Percentiles rank a stretch among this genome's conserved stretches.
phyloP scores from a whole-genome alignment of 345 rosid genomes.

The Eucalyptus regnans region DNA sequence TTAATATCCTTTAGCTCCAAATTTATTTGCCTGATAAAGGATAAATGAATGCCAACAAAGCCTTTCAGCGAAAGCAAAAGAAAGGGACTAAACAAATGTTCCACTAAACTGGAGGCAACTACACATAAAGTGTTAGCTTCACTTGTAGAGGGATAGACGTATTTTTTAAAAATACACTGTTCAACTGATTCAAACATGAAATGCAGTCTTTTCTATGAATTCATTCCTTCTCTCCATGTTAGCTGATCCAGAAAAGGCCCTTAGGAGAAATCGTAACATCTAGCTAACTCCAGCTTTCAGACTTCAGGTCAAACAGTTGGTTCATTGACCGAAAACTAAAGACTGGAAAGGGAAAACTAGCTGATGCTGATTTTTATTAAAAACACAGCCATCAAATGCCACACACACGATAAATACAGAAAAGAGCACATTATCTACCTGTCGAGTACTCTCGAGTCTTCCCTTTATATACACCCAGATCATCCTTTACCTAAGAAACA shows the following conservation, averaged over 20 bases:
- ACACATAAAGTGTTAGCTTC: not conserved
- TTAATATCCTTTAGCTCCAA: not conserved
- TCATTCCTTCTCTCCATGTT: too few relatives aligned
- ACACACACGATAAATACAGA: not conserved
- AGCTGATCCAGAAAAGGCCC: too few relatives aligned
- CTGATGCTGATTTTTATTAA: too few relatives aligned
- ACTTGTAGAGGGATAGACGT: not conserved
- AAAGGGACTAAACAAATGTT: not conserved
- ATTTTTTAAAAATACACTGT: too few relatives aligned
- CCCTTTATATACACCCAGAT: slow-evolving; percentile 35
- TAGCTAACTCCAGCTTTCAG: too few relatives aligned
- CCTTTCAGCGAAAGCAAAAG: not conserved
- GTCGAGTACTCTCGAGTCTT: slow-evolving; percentile 77
- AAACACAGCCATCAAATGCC: too few relatives aligned
- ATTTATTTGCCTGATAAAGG: not conserved
- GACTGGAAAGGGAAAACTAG: too few relatives aligned
- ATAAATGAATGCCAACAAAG: not conserved
- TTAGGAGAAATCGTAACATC: too few relatives aligned
- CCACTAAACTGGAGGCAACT: not conserved
- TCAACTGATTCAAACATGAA: not conserved
- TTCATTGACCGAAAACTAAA: too few relatives aligned
- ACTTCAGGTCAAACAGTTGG: too few relatives aligned
- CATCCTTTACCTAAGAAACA: slow-evolving; percentile 29
- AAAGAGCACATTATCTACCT: slow-evolving; percentile 17
- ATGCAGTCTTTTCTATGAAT: not conserved